Percentiles rank a stretch among this genome's conserved stretches.
Conservation (phyloP, 176 grass and related monocot genomes). For the Phoenix roebelenii region DNA sequence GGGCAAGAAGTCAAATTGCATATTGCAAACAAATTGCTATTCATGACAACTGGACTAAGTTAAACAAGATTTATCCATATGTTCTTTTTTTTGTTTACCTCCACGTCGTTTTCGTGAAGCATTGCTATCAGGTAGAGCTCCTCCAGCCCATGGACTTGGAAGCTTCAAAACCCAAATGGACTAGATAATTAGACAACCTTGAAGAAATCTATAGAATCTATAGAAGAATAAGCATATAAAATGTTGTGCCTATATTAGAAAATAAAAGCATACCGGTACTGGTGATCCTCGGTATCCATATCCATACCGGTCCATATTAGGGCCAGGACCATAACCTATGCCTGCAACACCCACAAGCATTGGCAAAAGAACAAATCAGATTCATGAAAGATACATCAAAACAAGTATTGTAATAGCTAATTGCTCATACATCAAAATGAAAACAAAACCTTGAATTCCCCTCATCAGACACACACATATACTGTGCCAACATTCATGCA, state of each 20-base stretch:
- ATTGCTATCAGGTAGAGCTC: constrained; percentile 54
- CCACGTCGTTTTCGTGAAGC: constrained; percentile 84
- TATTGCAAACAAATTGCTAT: no score
- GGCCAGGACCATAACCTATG: constrained; percentile 69
- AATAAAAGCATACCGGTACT: constrained; percentile 52
- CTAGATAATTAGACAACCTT: background rate
- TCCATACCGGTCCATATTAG: constrained; percentile 49
- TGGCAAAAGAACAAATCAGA: no score
- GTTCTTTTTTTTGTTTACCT: constrained; percentile 29
- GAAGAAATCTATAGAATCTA: background rate
- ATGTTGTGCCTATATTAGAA: background rate
- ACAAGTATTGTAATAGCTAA: no score
- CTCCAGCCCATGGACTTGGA: constrained; percentile 62
- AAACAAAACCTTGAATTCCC: no score
- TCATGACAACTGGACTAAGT: no score
- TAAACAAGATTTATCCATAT: no score
- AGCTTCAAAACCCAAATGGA: constrained; percentile 31
- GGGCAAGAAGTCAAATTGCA: no score
- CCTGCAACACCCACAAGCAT: constrained; percentile 26
- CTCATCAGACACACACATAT: no score
- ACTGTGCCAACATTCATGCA: no score
- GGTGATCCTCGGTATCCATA: constrained; percentile 93
- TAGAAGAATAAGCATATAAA: no score
- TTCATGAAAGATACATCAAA: no score
- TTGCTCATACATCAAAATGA: no score